Evolutionary conservation across 768 basidiomycete species (phyloP).

Genomic region (Boletus pseudopeckii): DNA sequence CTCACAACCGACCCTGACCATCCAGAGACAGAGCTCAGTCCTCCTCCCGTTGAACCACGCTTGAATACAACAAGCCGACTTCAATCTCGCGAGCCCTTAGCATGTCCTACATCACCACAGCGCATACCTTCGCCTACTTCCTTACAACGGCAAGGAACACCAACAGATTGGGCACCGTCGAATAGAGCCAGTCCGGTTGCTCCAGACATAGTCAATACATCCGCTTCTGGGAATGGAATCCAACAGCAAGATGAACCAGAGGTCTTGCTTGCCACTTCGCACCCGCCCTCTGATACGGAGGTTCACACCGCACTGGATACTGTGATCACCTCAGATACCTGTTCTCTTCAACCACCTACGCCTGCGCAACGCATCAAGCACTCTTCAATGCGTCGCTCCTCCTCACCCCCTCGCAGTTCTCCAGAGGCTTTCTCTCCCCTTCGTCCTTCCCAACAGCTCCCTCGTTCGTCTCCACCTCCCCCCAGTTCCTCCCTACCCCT

Average conservation of each 20-base stretch:
- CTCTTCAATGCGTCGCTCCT: conserved; percentile 3
- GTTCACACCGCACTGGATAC: conserved; percentile 4
- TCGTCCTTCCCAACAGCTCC: conserved; percentile 1
- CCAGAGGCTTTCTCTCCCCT: conserved; percentile 2
- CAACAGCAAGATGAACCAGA: conserved; percentile 3
- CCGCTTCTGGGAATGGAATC: neutral
- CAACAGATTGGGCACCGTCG: conserved; percentile 32
- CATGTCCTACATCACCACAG: neutral
- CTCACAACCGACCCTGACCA: neutral
- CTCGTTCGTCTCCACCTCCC: conserved; percentile 11
- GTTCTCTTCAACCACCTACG: conserved; percentile 26
- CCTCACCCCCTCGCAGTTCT: conserved; percentile 8
- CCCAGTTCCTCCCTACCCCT: conserved; percentile 12
- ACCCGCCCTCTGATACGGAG: conserved; percentile 11
- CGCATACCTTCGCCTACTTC: conserved; percentile 10
- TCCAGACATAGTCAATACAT: neutral
- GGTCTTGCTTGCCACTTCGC: neutral
- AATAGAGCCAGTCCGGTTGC: conserved; percentile 16
- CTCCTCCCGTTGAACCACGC: neutral
- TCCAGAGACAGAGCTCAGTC: conserved; percentile 3
- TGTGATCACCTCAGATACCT: conserved; percentile 3
- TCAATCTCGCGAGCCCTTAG: neutral
- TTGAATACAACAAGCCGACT: neutral
- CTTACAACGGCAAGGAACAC: conserved; percentile 22
- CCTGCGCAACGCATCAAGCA: conserved; percentile 25